Percentiles rank a stretch among this genome's conserved stretches.
Conservation (phyloP, 1,284 basidiomycete species). For the Paramarasmius palmivorus region DNA sequence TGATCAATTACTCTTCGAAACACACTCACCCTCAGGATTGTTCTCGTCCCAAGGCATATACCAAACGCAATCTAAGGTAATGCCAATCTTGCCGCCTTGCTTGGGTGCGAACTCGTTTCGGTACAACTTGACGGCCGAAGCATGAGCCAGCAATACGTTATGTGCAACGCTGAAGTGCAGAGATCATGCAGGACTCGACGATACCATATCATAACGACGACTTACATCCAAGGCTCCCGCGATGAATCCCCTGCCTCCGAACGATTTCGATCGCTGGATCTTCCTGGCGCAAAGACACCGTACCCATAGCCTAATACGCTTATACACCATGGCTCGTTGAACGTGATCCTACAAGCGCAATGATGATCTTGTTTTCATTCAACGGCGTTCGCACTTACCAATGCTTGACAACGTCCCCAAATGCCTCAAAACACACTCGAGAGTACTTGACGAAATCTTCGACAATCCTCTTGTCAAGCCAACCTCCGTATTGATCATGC, state of each 20-base stretch:
- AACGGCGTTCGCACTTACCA: conserved; percentile 44
- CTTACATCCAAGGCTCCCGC: conserved; percentile 75
- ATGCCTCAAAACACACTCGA: conserved; percentile 67
- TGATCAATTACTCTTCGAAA: not conserved
- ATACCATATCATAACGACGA: conserved; percentile 16
- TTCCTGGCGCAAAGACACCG: conserved; percentile 68
- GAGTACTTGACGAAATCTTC: conserved; percentile 68
- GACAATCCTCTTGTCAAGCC: conserved; percentile 65
- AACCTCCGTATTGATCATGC: conserved; percentile 72
- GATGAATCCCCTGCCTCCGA: conserved; percentile 59
- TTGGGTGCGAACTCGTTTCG: conserved; percentile 56
- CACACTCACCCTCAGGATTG: conserved; percentile 55
- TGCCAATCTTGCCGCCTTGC: conserved; percentile 69
- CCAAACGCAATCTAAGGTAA: conserved; percentile 76
- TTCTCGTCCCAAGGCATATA: conserved; percentile 67
- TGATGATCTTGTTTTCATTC: not conserved
- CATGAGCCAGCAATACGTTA: conserved; percentile 69
- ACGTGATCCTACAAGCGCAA: conserved; percentile 48
- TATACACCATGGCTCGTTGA: conserved; percentile 78
- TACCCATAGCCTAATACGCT: conserved; percentile 69
- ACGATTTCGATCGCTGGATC: conserved; percentile 57
- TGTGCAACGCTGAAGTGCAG: conserved; percentile 63
- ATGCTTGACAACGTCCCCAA: conserved; percentile 74
- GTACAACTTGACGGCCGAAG: conserved; percentile 64
- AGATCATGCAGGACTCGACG: conserved; percentile 7